phyloP scores from a whole-genome alignment of 2,329 filamentous ascomycete species.

The Trichoderma brevicompactum region DNA sequence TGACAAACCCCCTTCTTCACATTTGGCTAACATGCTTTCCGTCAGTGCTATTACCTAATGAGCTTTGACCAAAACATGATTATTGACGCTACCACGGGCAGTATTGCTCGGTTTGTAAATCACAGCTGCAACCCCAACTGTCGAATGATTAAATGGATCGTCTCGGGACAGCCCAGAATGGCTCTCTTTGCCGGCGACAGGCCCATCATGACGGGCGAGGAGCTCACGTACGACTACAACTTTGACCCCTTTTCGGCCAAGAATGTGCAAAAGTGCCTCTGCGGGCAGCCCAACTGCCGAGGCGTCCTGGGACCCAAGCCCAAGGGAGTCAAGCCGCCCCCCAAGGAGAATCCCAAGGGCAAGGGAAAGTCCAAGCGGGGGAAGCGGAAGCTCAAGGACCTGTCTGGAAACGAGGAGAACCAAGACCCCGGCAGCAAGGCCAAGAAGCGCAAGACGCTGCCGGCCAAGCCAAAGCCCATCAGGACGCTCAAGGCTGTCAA shows the following conservation, averaged over 20 bases:
- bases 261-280: constrained; percentile 69
- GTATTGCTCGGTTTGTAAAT: constrained; percentile 96
- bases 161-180: constrained; percentile 92
- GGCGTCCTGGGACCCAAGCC: constrained; percentile 66
- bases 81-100: constrained; percentile 94
- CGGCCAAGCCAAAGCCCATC: constrained; percentile 35
- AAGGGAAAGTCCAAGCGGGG: constrained; percentile 42
- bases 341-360: constrained; percentile 51
- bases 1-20: too few species aligned
- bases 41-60: constrained; percentile 97
- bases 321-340: constrained; percentile 56
- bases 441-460: constrained; percentile 51
- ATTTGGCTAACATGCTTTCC: not conserved
- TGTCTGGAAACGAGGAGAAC: constrained; percentile 51
- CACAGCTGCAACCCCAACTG: constrained; percentile 97
- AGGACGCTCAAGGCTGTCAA: constrained; percentile 22
- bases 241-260: constrained; percentile 71
- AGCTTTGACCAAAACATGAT: constrained; percentile 98
- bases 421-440: constrained; percentile 43
- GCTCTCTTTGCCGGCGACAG: constrained; percentile 90
- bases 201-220: constrained; percentile 92
- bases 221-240: constrained; percentile 91
- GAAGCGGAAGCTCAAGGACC: constrained; percentile 62
- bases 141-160: constrained; percentile 97
- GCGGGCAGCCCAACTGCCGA: constrained; percentile 65